These are phyloP conservation scores for Wickerhamiella bombiphila DNA, from an alignment of 805 yeast genomes.

Conservation along the genomic window DNA sequence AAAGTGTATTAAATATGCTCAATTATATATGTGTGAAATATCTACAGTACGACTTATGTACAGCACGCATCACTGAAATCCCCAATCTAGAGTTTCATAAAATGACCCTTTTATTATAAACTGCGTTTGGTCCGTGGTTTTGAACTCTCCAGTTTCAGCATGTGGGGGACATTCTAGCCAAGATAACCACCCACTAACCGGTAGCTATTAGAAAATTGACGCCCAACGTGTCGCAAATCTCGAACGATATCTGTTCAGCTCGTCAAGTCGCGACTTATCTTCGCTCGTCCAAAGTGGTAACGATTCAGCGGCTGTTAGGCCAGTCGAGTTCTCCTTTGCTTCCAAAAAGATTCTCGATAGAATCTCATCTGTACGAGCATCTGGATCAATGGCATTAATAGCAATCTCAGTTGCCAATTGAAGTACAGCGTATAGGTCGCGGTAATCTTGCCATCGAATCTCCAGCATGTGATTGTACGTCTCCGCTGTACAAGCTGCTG, in stretches of 20 bases:
- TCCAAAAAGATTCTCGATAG: conserved; percentile 18
- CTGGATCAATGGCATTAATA: conserved; percentile 29
- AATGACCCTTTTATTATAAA: no score
- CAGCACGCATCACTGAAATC: no score
- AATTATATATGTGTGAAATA: no score
- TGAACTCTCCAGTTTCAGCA: no score
- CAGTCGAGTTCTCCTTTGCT: conserved; percentile 18
- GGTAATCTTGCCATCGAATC: conserved; percentile 28
- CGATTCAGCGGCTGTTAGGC: conserved; percentile 12
- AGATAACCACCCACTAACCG: no score
- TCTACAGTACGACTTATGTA: no score
- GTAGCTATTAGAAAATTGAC: no score
- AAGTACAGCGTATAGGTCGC: conserved; percentile 26
- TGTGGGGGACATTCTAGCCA: no score
- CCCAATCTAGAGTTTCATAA: no score
- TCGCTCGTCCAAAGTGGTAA: conserved; percentile 21
- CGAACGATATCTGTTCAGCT: conserved; percentile 17
- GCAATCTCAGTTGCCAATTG: conserved; percentile 28
- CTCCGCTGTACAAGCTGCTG: conserved; percentile 27
- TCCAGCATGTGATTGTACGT: conserved; percentile 27
- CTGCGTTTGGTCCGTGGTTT: no score
- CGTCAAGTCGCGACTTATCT: conserved; percentile 17
- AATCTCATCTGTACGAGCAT: conserved; percentile 23
- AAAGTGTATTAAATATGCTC: no score
- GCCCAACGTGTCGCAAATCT: conserved; percentile 5